Conservation (phyloP, 306 rosid genomes). For the Dicorynia guianensis region DNA sequence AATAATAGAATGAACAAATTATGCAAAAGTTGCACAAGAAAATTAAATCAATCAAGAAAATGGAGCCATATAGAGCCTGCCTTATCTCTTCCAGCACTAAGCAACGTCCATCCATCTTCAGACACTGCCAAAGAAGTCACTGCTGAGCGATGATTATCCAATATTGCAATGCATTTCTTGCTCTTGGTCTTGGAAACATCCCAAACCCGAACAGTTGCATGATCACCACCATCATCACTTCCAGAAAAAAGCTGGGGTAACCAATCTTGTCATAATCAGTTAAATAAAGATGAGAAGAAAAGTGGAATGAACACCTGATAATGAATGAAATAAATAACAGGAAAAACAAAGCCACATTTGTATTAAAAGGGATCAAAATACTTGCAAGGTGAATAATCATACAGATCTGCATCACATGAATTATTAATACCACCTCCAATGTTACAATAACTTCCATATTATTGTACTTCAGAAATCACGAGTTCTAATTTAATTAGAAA, state of each 20-base stretch:
- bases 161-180: constrained; percentile 67
- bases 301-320: neutral
- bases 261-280: constrained; percentile 35
- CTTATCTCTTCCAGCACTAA: constrained; percentile 97
- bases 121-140: constrained; percentile 87
- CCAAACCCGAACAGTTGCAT: constrained; percentile 83
- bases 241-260: constrained; percentile 87
- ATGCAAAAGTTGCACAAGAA: neutral
- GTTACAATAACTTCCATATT: constrained; percentile 17
- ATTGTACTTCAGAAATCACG: constrained; percentile 14
- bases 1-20: neutral
- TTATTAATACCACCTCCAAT: neutral
- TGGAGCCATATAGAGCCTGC: constrained; percentile 43
- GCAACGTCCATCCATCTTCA: constrained; percentile 90
- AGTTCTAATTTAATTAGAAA: neutral
- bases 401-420: neutral
- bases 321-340: constrained; percentile 21
- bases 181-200: constrained; percentile 69
- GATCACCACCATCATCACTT: constrained; percentile 90
- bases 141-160: constrained; percentile 75
- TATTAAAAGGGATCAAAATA: constrained; percentile 25
- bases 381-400: neutral
- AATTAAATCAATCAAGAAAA: constrained; percentile 25
- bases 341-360: constrained; percentile 12
- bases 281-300: constrained; percentile 26